These are phyloP conservation scores for Papiliotrema nemorosa DNA, from an alignment of 1,284 basidiomycete species.

Conservation along the genomic window DNA sequence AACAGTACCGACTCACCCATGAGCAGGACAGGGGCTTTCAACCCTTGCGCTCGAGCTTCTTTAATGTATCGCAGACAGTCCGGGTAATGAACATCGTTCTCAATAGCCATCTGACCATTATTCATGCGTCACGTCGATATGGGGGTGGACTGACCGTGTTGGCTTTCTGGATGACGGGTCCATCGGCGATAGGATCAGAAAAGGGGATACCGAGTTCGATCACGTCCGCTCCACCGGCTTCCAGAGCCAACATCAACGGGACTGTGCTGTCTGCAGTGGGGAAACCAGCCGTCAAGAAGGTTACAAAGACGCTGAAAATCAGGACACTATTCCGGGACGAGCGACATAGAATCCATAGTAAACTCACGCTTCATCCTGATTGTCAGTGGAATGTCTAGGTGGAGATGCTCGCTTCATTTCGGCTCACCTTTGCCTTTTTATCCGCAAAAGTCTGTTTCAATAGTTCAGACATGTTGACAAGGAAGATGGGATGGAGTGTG, in stretches of 20 bases:
- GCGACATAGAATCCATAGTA: constrained; percentile 14
- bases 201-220: constrained; percentile 96
- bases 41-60: constrained; percentile 74
- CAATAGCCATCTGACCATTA: constrained; percentile 65
- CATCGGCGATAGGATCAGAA: constrained; percentile 94
- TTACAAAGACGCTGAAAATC: constrained; percentile 68
- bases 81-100: constrained; percentile 71
- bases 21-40: constrained; percentile 80
- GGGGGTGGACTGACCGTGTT: constrained; percentile 67
- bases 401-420: neutral
- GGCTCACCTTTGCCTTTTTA: constrained; percentile 63
- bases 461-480: constrained; percentile 62
- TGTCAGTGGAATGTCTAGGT: neutral
- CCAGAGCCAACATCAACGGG: constrained; percentile 81
- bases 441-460: constrained; percentile 69
- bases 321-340: neutral
- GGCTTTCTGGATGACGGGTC: constrained; percentile 83
- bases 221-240: constrained; percentile 87
- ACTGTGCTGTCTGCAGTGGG: constrained; percentile 76
- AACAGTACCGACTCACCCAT: constrained; percentile 66
- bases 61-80: constrained; percentile 71
- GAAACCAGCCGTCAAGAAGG: constrained; percentile 89
- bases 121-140: neutral
- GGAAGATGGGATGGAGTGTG: neutral
- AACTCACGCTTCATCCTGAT: constrained; percentile 40